Conservation (phyloP, 1,284 basidiomycete species). For the Apiotrichum mycotoxinovorans region DNA sequence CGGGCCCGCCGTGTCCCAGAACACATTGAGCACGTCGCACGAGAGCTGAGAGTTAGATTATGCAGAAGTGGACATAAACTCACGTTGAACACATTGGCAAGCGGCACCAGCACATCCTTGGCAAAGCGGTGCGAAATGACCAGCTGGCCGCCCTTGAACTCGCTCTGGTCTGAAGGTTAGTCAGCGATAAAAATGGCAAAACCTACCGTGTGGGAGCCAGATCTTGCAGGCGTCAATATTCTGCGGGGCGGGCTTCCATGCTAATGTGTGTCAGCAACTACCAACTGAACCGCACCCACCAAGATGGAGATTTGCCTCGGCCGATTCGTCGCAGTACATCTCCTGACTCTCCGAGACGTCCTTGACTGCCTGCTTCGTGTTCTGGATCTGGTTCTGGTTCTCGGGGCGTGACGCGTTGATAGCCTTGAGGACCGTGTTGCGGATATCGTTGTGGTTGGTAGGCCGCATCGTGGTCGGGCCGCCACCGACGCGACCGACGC, state of each 20-base stretch:
- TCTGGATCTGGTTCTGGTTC: constrained; percentile 53
- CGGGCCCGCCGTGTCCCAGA: constrained; percentile 75
- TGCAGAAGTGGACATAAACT: constrained; percentile 1
- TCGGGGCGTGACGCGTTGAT: constrained; percentile 70
- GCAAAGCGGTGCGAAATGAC: constrained; percentile 58
- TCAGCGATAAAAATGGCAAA: too few species aligned
- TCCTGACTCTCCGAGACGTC: constrained; percentile 70
- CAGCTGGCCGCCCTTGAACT: constrained; percentile 29
- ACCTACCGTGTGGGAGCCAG: constrained; percentile 64
- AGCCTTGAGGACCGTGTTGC: constrained; percentile 59
- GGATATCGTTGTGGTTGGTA: constrained; percentile 28
- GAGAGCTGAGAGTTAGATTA: constrained; percentile 27
- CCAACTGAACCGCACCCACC: not conserved
- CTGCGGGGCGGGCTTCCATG: constrained; percentile 16
- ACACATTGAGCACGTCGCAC: constrained; percentile 73
- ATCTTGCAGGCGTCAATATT: constrained; percentile 51
- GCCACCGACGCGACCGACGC: too few species aligned
- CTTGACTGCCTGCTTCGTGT: constrained; percentile 65
- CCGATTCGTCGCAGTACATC: constrained; percentile 77
- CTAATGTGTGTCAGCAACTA: not conserved
- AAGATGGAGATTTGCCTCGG: constrained; percentile 63
- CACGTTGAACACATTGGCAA: constrained; percentile 41
- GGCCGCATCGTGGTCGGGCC: constrained; percentile 28
- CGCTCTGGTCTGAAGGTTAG: constrained; percentile 15
- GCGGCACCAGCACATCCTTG: constrained; percentile 55